Conservation (phyloP, 352 stramenopile species). For the Phytophthora crassamura region DNA sequence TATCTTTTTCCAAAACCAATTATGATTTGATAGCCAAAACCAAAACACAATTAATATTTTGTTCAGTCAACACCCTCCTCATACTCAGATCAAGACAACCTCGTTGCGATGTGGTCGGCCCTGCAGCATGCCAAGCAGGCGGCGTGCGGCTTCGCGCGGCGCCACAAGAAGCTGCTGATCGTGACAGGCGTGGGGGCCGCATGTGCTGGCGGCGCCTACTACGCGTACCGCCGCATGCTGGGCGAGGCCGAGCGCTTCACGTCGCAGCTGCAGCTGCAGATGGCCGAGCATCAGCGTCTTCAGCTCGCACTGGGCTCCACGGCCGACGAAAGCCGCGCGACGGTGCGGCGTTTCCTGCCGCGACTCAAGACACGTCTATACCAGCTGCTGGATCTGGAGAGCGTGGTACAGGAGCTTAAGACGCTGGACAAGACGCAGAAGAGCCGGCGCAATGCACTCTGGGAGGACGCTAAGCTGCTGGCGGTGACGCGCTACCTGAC, state of each 20-base stretch:
- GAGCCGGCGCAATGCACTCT: constrained; percentile 62
- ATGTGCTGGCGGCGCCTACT: constrained; percentile 69
- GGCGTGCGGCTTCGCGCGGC: constrained; percentile 66
- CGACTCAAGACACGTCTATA: constrained; percentile 69
- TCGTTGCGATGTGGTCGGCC: constrained; percentile 68
- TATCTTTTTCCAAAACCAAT: constrained; percentile 26
- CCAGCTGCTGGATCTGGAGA: constrained; percentile 69
- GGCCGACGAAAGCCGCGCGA: constrained; percentile 78
- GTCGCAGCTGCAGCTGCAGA: constrained; percentile 71
- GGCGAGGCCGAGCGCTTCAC: constrained; percentile 75
- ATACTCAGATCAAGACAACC: too few relatives aligned
- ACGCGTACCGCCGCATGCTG: constrained; percentile 69
- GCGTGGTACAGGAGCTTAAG: constrained; percentile 77
- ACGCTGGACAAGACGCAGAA: constrained; percentile 75
- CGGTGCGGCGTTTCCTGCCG: constrained; percentile 78
- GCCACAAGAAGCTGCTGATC: constrained; percentile 73
- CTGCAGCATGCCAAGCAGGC: constrained; percentile 59
- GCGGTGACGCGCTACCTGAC: constrained; percentile 80
- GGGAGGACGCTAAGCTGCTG: constrained; percentile 77
- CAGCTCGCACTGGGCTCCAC: constrained; percentile 73
- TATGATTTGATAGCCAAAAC: background rate
- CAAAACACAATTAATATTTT: background rate
- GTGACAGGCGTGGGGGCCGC: constrained; percentile 52
- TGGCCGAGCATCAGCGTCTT: constrained; percentile 80
- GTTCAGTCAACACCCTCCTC: background rate